Base-by-base conservation (phyloP, 1,284 basidiomycete genomes). In the Leccinum griseonigrum region DNA sequence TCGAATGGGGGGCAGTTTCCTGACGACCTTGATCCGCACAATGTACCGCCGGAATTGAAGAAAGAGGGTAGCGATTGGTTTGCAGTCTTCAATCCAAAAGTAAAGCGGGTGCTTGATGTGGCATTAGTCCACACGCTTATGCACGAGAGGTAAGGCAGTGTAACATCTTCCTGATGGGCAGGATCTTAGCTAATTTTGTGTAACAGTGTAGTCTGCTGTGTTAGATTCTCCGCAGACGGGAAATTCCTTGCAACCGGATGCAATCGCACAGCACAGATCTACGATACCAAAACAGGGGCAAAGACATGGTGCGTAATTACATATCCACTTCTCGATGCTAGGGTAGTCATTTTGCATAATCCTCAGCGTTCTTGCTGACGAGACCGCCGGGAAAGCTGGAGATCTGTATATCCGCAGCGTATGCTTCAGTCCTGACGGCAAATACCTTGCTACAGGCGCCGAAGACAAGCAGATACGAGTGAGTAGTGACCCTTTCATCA, bases 41-140 rank as follows among this genome's bases (percentile, higher is more conserved):
- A 73, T 46, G 77, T 83, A 4, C 81, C 84, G 0, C 73, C 83
- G 1, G 83, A 87, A 61, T 67, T 81, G 58, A 86, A 85, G 75
- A 93, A 92, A 76, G 92, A 95, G 74, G 96, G 95, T 0, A 79
- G 81, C 40, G 97, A 98, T 76, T 99, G 97, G 97, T 92, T 96
- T 70, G 95, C 94, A 18, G 85, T 97, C 58, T 98, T 95, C 81
- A 97, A 95, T 74, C 90, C 92, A 14, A 90, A 91, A 69, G 86
- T 85, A 63, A 92, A 94, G 77, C 82, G 89, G 56, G 83, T 86
- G 62, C 79, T 97, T 60, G 95, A 98, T 74, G 93, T 99, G n/a
- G 81, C 80, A 54, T 77, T 98, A 60, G 88, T 95, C 22, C 94
- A 98, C 75, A 97, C 92, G 1, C 80, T 99, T 36, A 87, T 89